phyloP scores from a whole-genome alignment of 495 filamentous ascomycete species.

The Aspergillus sparsus region DNA sequence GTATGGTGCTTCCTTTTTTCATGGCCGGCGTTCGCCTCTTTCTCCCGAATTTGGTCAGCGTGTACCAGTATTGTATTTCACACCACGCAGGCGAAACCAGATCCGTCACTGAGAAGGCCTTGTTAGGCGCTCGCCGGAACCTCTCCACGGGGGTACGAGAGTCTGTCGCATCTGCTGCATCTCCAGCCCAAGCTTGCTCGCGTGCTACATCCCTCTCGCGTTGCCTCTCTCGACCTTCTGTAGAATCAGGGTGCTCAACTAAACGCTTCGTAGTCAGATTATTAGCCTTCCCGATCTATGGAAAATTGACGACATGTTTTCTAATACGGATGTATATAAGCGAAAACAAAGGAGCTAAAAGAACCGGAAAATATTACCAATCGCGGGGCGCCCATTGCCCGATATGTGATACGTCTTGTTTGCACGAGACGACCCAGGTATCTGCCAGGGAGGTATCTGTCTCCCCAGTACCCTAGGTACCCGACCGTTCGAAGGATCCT shows the following conservation, averaged over 20 bases:
- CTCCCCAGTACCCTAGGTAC: conserved; percentile 46
- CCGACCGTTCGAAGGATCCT: conserved; percentile 30
- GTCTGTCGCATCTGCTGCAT: conserved; percentile 31
- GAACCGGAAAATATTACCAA: conserved; percentile 33
- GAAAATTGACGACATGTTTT: neutral
- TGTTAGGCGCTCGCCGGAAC: conserved; percentile 75
- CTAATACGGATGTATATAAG: neutral
- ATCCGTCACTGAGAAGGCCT: conserved; percentile 87
- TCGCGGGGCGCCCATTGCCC: conserved; percentile 33
- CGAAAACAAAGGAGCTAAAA: conserved; percentile 4
- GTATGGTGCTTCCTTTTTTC: conserved; percentile 74
- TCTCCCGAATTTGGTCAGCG: conserved; percentile 71
- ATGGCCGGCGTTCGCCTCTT: conserved; percentile 77
- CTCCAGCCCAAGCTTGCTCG: conserved; percentile 17
- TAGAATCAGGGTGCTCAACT: conserved; percentile 59
- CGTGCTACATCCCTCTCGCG: conserved; percentile 19
- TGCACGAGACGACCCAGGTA: conserved; percentile 18
- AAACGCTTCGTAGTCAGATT: conserved; percentile 59
- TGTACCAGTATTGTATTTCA: conserved; percentile 91
- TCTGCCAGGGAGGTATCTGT: conserved; percentile 42
- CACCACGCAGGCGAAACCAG: conserved; percentile 90
- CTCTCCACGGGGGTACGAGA: conserved; percentile 64
- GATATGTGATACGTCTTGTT: conserved; percentile 30
- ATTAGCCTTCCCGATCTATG: conserved; percentile 46
- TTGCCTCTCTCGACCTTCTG: conserved; percentile 45